Percentiles rank a stretch among this genome's conserved stretches.
phyloP scores from a whole-genome alignment of 2,329 filamentous ascomycete genomes.

The Fonsecaea monophora region DNA sequence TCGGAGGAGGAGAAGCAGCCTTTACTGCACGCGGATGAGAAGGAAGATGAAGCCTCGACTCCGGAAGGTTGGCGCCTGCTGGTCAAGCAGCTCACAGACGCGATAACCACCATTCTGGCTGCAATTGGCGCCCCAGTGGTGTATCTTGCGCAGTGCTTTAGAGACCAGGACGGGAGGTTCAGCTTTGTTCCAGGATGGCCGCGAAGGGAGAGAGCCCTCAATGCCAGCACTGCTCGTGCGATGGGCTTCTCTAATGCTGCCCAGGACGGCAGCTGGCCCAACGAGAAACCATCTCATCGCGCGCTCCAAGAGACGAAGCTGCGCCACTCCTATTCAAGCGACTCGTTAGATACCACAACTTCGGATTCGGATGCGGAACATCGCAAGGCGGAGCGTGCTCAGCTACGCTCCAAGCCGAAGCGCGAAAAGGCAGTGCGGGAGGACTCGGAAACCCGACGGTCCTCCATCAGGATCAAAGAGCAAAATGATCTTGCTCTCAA shows the following conservation, averaged over 20 bases:
- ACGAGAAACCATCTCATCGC: slow-evolving; percentile 33
- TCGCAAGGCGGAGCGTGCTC: slow-evolving; percentile 24
- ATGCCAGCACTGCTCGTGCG: slow-evolving; percentile 33
- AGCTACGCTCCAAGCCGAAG: slow-evolving; percentile 24
- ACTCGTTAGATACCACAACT: slow-evolving; percentile 32
- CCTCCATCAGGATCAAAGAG: slow-evolving; percentile 40
- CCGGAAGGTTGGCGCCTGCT: slow-evolving; percentile 57
- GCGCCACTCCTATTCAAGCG: slow-evolving; percentile 39
- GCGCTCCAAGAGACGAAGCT: slow-evolving; percentile 35
- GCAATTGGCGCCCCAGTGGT: slow-evolving; percentile 80
- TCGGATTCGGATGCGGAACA: slow-evolving; percentile 38
- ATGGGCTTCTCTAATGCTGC: slow-evolving; percentile 32
- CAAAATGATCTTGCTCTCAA: slow-evolving; percentile 51
- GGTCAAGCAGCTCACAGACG: slow-evolving; percentile 72
- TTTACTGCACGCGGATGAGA: slow-evolving; percentile 60
- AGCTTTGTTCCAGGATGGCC: slow-evolving; percentile 76
- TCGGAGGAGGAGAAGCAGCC: slow-evolving; percentile 70
- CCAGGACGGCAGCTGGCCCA: slow-evolving; percentile 22
- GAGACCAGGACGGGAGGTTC: slow-evolving; percentile 79
- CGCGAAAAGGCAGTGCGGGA: slow-evolving; percentile 23
- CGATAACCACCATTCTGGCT: slow-evolving; percentile 77
- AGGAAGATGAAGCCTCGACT: slow-evolving; percentile 47
- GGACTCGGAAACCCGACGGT: slow-evolving; percentile 34
- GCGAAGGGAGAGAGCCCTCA: slow-evolving; percentile 43
- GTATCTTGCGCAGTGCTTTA: slow-evolving; percentile 83